These are phyloP conservation scores for Furcasterigmium sp. DNA, from an alignment of 2,329 filamentous ascomycete genomes.

Conservation along the genomic window DNA sequence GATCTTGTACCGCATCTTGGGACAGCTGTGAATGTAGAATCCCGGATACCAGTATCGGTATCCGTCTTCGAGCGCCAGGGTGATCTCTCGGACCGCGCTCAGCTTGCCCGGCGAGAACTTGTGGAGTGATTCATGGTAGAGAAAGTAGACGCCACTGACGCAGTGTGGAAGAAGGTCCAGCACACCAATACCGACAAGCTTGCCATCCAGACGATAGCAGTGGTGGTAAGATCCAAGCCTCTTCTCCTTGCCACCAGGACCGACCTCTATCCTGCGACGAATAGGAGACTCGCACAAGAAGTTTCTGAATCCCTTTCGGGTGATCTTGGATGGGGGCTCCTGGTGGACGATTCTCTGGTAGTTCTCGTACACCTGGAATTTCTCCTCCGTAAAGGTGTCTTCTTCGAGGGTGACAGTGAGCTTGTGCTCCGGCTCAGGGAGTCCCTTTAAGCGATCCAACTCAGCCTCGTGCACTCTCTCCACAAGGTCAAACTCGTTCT, in stretches of 20 bases:
- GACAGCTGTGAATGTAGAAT: conserved; percentile 75
- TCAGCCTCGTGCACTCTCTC: conserved; percentile 68
- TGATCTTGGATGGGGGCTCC: conserved; percentile 56
- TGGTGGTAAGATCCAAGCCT: conserved; percentile 73
- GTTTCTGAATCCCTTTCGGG: conserved; percentile 55
- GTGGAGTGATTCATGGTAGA: conserved; percentile 73
- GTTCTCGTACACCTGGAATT: conserved; percentile 66
- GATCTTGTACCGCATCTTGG: conserved; percentile 82
- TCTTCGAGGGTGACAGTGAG: conserved; percentile 67
- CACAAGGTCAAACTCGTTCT: conserved; percentile 62
- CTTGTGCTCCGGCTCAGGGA: conserved; percentile 60
- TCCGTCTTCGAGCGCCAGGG: conserved; percentile 61
- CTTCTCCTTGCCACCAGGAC: conserved; percentile 44
- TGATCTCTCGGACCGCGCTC: conserved; percentile 67
- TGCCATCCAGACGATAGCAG: conserved; percentile 73
- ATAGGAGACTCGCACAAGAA: conserved; percentile 73
- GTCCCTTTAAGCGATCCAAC: conserved; percentile 43
- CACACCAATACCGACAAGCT: conserved; percentile 70
- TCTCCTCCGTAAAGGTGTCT: conserved; percentile 69
- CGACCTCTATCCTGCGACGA: conserved; percentile 34
- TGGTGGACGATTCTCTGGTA: conserved; percentile 72
- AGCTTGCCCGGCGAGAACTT: conserved; percentile 69
- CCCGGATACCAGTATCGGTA: conserved; percentile 77
- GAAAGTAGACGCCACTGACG: conserved; percentile 78
- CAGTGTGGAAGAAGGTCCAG: conserved; percentile 71